phyloP scores from a whole-genome alignment of 2,329 filamentous ascomycete species.

The Endocalyx cinctus region DNA sequence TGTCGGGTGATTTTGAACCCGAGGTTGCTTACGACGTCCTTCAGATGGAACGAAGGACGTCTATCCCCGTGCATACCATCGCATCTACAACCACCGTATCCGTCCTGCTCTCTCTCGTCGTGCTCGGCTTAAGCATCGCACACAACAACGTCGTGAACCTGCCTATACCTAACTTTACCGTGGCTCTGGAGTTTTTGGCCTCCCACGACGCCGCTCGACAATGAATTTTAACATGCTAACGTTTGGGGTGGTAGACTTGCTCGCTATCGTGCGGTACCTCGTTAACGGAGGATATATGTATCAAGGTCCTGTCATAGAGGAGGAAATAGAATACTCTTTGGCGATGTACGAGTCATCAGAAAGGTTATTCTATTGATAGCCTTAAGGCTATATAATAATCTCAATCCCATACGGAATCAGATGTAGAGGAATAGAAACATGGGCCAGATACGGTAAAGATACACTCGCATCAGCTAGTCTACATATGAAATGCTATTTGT shows the following conservation, averaged over 20 bases:
- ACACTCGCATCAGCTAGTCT: too few species aligned
- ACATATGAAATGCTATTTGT: too few species aligned
- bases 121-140: conserved; percentile 17
- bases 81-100: conserved; percentile 3
- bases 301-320: conserved; percentile 33
- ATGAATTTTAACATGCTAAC: conserved; percentile 46
- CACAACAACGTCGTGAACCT: conserved; percentile 10
- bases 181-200: conserved; percentile 52
- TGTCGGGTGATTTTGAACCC: too few species aligned
- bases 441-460: too few species aligned
- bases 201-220: conserved; percentile 25
- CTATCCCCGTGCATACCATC: conserved; percentile 5
- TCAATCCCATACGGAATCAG: too few species aligned
- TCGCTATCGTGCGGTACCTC: conserved; percentile 42
- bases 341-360: too few species aligned
- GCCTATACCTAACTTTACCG: conserved; percentile 41
- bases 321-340: too few species aligned
- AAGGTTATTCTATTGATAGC: too few species aligned
- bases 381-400: too few species aligned
- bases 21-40: too few species aligned
- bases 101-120: conserved; percentile 5
- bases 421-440: too few species aligned
- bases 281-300: conserved; percentile 36
- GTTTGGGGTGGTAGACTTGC: conserved; percentile 33
- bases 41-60: conserved; percentile 4